phyloP scores from a whole-genome alignment of 2,329 filamentous ascomycete genomes.

The Fusarium graminum region DNA sequence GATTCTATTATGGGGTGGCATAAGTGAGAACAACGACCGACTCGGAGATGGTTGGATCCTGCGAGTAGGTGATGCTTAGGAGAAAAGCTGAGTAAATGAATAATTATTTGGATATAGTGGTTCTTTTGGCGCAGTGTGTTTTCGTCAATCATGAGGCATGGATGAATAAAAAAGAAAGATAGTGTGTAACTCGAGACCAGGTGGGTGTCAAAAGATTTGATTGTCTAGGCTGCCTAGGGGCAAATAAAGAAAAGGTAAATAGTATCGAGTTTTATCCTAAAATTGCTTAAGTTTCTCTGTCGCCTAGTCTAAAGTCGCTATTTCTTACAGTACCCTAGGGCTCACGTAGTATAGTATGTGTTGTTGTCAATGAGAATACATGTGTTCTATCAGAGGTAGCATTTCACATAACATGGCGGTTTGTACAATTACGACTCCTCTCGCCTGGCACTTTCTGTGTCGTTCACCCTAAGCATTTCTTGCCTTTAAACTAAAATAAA shows the following conservation, averaged over 20 bases:
- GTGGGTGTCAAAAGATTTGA: too few relatives aligned
- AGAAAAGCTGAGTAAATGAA: slow-evolving; percentile 17
- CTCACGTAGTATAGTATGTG: slow-evolving; percentile 24
- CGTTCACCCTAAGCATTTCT: slow-evolving; percentile 32
- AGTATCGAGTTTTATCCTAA: too few relatives aligned
- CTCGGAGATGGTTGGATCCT: slow-evolving; percentile 75
- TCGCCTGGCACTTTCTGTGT: slow-evolving; percentile 40
- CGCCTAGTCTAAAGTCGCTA: too few relatives aligned
- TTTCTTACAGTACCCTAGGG: too few relatives aligned
- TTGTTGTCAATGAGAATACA: slow-evolving; percentile 37
- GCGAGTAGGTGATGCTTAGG: slow-evolving; percentile 58
- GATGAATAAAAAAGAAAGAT: slow-evolving; percentile 21
- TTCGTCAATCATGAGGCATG: slow-evolving; percentile 31
- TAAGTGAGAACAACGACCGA: slow-evolving; percentile 64
- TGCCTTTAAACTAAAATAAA: slow-evolving; percentile 41
- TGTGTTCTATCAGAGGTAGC: slow-evolving; percentile 46
- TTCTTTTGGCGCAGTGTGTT: slow-evolving; percentile 32
- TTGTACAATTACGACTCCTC: slow-evolving; percentile 48
- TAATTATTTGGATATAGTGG: slow-evolving; percentile 19
- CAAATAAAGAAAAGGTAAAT: too few relatives aligned
- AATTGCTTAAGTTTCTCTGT: too few relatives aligned
- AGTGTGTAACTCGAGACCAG: slow-evolving; percentile 19
- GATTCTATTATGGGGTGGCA: slow-evolving; percentile 72
- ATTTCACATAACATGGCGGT: slow-evolving; percentile 46
- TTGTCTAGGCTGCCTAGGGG: too few relatives aligned